Conservation (phyloP, 2,329 filamentous ascomycete genomes). For the Eurotiales sp. region DNA sequence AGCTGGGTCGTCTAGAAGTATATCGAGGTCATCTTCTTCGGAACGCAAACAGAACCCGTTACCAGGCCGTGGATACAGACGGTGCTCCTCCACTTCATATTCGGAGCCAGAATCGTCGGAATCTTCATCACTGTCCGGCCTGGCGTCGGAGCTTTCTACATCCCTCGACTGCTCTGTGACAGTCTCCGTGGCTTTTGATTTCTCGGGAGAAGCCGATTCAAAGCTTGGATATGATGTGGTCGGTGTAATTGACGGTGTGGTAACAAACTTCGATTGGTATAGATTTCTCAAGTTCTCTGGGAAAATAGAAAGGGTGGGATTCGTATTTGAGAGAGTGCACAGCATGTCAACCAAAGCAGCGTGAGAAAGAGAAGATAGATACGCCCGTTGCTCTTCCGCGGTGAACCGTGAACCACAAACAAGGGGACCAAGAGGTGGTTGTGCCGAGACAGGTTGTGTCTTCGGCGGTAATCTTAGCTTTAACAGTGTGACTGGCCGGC, state of each 20-base stretch:
- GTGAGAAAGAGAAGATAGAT: constrained; percentile 60
- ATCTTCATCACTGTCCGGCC: constrained; percentile 21
- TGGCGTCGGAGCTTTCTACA: background rate
- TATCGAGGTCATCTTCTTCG: constrained; percentile 58
- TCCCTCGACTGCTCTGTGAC: background rate
- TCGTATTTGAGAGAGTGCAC: constrained; percentile 56
- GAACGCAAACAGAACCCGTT: constrained; percentile 57
- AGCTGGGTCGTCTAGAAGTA: constrained; percentile 57
- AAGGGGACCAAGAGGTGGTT: constrained; percentile 19
- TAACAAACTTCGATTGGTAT: constrained; percentile 25
- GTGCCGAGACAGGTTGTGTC: background rate
- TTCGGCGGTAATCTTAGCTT: constrained; percentile 17
- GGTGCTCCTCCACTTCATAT: constrained; percentile 50
- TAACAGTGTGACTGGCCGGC: constrained; percentile 13
- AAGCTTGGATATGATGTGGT: background rate
- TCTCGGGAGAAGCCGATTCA: background rate
- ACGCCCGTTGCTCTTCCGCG: constrained; percentile 54
- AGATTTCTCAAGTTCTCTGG: constrained; percentile 34
- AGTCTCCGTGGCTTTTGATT: background rate
- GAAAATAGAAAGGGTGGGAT: constrained; percentile 66
- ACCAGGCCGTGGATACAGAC: constrained; percentile 61
- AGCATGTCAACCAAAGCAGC: constrained; percentile 62
- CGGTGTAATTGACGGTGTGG: constrained; percentile 13
- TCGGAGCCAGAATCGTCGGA: constrained; percentile 40
- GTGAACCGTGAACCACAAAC: constrained; percentile 28